Evolutionary conservation across 495 filamentous ascomycete genomes (phyloP).

Genomic region (Lindgomyces ingoldianus): DNA sequence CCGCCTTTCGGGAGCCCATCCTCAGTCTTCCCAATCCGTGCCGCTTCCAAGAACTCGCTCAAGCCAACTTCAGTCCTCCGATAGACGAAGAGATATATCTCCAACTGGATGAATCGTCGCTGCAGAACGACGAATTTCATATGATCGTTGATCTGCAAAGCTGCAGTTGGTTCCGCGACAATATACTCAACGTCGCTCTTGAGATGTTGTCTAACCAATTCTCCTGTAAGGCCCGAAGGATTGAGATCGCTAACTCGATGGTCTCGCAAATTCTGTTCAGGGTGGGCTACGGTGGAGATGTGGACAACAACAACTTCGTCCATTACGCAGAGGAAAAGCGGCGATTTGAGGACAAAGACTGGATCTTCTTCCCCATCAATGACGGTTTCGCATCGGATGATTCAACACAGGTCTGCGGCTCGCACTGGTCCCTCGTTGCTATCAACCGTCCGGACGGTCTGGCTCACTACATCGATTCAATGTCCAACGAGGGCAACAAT

Average conservation of each 20-base stretch:
- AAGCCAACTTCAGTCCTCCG: not conserved
- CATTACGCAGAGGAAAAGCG: not conserved
- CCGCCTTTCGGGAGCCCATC: not conserved
- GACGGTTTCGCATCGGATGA: not conserved
- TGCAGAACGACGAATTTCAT: not conserved
- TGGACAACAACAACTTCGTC: not conserved
- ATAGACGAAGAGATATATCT: not conserved
- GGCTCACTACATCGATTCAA: constrained; percentile 15
- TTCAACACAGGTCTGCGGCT: not conserved
- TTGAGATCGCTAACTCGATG: not conserved
- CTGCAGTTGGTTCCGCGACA: not conserved
- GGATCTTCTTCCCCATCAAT: constrained; percentile 15
- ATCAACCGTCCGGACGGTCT: not conserved
- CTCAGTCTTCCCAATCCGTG: not conserved
- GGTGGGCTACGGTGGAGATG: not conserved
- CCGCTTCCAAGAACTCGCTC: not conserved
- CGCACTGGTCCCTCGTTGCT: constrained; percentile 12
- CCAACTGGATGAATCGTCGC: not conserved
- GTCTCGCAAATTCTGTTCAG: not conserved
- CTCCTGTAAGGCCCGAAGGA: not conserved
- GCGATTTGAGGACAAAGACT: not conserved
- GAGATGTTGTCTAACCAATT: not conserved
- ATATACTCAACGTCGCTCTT: not conserved
- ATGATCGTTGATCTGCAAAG: not conserved
- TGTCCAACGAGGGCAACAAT: not conserved